Base-by-base conservation (phyloP, 495 filamentous ascomycete species). In the Xylaria nigripes region DNA sequence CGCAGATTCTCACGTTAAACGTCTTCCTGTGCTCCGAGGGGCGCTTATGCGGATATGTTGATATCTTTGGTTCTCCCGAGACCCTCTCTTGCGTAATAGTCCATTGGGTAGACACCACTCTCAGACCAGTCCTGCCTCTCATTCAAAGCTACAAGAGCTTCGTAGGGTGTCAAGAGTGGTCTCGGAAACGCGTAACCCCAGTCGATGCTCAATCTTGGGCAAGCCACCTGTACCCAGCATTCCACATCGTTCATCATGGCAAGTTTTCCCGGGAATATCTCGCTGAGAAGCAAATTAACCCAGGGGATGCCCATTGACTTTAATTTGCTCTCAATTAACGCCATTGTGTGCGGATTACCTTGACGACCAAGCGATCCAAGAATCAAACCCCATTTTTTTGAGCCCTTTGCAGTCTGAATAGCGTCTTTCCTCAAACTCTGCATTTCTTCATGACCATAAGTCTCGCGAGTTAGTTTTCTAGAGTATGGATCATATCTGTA, bases 401-500 rank as follows among this genome's bases (percentile, higher is more conserved):
- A 90, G 1, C 73, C 72, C 34, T 83, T 82, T 3, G 94, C 92
- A 30, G 78, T 72, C 1, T 70, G 58, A 51, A 97, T 94, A 0
- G 93, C 93, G 12, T 85, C 76, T 3, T 84, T 76, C 6, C 93
- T 84, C 25, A 96, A 71, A 2, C 77, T 78, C 55, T 92, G 87
- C 79, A 99, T 93, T 57, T 94, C 89, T 15, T 82, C 79, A 71
- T 97, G 94, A 38, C 84, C 84, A 68, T 97, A 99, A 23, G 75
- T 82, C 67, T 99, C 93, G 47, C 83, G 83, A 5, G 94, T 96
- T 9, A 99, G 78, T 40, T 86, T 90, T 24, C 91, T 81, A 29
- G 89, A 90, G 71, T 99, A 99, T 0, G 93, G 93, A 64, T 99
- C 93, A 65, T 99, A 99, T 18, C 94, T 83, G 72, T 96, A 97